A percentile compares a stretch with the other conserved stretches of the same genome.
These are phyloP conservation scores for Monoraphidium neglectum DNA, from an alignment of 139 green algal species.

Conservation along the genomic window DNA sequence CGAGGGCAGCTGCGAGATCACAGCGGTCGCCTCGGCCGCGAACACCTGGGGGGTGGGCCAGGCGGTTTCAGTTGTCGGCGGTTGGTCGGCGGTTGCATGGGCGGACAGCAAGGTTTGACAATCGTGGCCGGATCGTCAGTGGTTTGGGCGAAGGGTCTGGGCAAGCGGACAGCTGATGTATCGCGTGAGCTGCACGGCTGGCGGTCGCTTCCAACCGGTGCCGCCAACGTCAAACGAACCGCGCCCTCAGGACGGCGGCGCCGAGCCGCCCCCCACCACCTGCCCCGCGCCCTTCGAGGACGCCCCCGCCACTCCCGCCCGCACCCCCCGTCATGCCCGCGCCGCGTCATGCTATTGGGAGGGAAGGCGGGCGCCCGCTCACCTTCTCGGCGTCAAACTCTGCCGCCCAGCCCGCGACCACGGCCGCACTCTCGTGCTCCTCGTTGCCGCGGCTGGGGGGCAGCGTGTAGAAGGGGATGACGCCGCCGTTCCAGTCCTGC, in stretches of 20 bases:
- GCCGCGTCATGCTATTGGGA: no score
- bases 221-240: neutral
- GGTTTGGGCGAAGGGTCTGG: neutral
- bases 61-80: neutral
- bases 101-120: neutral
- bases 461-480: constrained; percentile 90
- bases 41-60: constrained; percentile 52
- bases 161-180: neutral
- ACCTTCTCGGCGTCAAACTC: constrained; percentile 60
- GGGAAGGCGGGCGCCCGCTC: no score
- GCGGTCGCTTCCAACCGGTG: neutral
- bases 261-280: no score
- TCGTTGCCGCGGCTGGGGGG: constrained; percentile 64
- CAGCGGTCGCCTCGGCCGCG: constrained; percentile 60
- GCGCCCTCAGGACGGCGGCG: neutral
- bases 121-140: neutral
- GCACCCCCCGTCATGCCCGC: no score
- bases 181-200: neutral
- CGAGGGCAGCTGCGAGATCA: constrained; percentile 74
- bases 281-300: neutral
- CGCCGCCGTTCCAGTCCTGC: constrained; percentile 94
- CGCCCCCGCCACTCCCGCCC: neutral
- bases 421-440: constrained; percentile 50
- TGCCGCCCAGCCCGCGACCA: constrained; percentile 74
- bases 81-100: neutral